phyloP scores from a whole-genome alignment of 768 basidiomycete species.

The Naganishia friedmannii region DNA sequence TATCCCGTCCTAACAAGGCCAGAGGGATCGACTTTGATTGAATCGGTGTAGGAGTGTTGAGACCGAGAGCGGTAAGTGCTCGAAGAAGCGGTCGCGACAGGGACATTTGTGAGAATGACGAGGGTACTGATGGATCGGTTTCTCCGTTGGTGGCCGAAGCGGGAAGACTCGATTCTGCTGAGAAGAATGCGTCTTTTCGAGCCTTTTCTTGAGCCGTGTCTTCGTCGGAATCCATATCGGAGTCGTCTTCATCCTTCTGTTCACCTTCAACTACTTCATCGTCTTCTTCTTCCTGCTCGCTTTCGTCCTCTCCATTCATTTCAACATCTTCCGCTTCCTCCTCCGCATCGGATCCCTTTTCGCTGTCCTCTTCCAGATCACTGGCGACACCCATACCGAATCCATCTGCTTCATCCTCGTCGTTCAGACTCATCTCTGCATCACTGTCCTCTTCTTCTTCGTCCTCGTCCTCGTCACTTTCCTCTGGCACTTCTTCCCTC shows the following conservation, averaged over 20 bases:
- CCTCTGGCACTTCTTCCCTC: constrained; percentile 36
- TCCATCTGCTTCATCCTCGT: constrained; percentile 38
- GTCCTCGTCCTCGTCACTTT: constrained; percentile 35
- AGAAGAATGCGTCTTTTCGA: constrained; percentile 83
- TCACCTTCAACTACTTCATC: constrained; percentile 49
- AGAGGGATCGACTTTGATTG: constrained; percentile 91
- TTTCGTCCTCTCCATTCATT: constrained; percentile 31
- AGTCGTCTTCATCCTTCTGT: constrained; percentile 53
- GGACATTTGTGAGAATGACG: constrained; percentile 87
- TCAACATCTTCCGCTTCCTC: constrained; percentile 48
- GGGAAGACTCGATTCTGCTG: constrained; percentile 58
- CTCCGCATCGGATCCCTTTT: constrained; percentile 32
- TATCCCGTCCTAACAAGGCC: constrained; percentile 88
- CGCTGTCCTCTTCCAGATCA: constrained; percentile 25
- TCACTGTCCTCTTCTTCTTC: constrained; percentile 41
- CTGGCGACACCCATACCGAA: constrained; percentile 35
- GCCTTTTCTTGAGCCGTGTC: constrained; percentile 63
- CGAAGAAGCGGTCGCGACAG: constrained; percentile 91
- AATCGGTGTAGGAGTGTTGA: constrained; percentile 86
- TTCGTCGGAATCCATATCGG: constrained; percentile 43
- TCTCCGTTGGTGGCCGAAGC: constrained; percentile 31
- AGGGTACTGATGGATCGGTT: constrained; percentile 59
- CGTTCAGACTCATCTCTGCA: constrained; percentile 36
- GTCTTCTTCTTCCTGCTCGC: constrained; percentile 39
- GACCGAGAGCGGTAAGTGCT: constrained; percentile 74